Conservation (phyloP, 108 stramenopile species). For the Cylindrotheca fusiformis region DNA sequence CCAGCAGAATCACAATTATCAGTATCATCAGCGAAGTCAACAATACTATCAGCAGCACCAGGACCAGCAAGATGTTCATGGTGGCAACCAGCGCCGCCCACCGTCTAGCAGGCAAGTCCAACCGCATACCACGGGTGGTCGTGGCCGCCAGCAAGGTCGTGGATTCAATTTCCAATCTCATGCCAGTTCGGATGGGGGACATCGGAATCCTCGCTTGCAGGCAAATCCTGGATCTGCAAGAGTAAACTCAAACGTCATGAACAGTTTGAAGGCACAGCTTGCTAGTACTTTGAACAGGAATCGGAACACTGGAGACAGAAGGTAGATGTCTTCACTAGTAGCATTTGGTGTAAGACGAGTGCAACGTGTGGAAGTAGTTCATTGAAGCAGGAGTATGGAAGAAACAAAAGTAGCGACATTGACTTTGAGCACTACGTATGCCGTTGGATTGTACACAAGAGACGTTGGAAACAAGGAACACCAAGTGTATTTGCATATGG, state of each 20-base stretch:
- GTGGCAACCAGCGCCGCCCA: neutral
- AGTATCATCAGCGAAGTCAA: conserved; percentile 7
- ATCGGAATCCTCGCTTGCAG: conserved; percentile 8
- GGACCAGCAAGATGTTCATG: conserved; percentile 8
- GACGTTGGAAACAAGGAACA: no score
- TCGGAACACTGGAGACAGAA: conserved; percentile 3
- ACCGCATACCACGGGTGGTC: neutral
- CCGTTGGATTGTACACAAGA: no score
- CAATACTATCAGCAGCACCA: conserved; percentile 26
- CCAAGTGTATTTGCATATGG: no score
- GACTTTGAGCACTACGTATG: no score
- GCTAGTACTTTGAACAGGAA: conserved; percentile 76
- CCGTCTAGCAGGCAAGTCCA: neutral
- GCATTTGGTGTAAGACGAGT: no score
- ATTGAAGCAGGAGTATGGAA: no score
- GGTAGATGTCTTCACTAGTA: no score
- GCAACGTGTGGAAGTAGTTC: no score
- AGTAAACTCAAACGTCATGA: conserved; percentile 54
- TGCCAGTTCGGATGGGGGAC: neutral
- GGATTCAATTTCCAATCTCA: conserved; percentile 6
- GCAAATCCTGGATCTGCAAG: conserved; percentile 3
- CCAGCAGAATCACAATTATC: conserved; percentile 25
- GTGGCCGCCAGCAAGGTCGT: neutral
- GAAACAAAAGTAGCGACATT: no score
- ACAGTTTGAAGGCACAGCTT: conserved; percentile 76